phyloP scores from a whole-genome alignment of 2,329 filamentous ascomycete species.

The Neodidymelliopsis sp. region DNA sequence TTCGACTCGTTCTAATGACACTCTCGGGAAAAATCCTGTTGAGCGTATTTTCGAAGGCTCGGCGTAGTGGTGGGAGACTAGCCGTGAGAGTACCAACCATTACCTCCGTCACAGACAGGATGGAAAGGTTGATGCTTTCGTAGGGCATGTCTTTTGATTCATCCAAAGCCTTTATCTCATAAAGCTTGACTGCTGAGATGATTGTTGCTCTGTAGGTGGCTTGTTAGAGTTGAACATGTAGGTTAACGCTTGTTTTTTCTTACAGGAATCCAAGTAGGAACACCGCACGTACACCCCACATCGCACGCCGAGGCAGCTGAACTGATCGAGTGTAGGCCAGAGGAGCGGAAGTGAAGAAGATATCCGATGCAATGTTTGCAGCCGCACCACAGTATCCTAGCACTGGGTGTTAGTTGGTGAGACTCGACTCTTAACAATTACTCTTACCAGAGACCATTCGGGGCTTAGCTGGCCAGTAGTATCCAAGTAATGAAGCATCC shows the following conservation, averaged over 20 bases:
- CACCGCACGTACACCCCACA: slow-evolving; percentile 17
- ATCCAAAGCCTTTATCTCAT: slow-evolving; percentile 12
- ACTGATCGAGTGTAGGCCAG: slow-evolving; percentile 11
- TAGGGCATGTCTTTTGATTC: slow-evolving; percentile 8
- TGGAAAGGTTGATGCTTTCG: slow-evolving; percentile 11
- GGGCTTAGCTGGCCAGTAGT: slow-evolving; percentile 12
- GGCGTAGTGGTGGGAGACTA: slow-evolving; percentile 20
- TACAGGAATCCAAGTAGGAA: slow-evolving; percentile 19
- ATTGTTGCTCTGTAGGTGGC: slow-evolving; percentile 17
- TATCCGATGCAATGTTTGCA: slow-evolving; percentile 16
- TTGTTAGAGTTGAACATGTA: no score
- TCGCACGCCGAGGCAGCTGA: slow-evolving; percentile 8
- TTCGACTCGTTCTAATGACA: not conserved
- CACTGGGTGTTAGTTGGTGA: no score
- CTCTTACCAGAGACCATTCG: slow-evolving; percentile 5
- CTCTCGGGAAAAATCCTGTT: slow-evolving; percentile 13
- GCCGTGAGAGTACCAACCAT: slow-evolving; percentile 13
- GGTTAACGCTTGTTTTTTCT: no score
- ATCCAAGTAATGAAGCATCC: slow-evolving; percentile 6
- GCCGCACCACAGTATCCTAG: slow-evolving; percentile 6
- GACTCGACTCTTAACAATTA: no score
- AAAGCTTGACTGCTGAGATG: slow-evolving; percentile 20
- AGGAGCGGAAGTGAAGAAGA: slow-evolving; percentile 18
- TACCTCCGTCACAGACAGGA: slow-evolving; percentile 17
- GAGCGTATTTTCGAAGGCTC: slow-evolving; percentile 13